Evolutionary conservation across 352 stramenopile species (phyloP).

Genomic region (Phytopythium montanum): DNA sequence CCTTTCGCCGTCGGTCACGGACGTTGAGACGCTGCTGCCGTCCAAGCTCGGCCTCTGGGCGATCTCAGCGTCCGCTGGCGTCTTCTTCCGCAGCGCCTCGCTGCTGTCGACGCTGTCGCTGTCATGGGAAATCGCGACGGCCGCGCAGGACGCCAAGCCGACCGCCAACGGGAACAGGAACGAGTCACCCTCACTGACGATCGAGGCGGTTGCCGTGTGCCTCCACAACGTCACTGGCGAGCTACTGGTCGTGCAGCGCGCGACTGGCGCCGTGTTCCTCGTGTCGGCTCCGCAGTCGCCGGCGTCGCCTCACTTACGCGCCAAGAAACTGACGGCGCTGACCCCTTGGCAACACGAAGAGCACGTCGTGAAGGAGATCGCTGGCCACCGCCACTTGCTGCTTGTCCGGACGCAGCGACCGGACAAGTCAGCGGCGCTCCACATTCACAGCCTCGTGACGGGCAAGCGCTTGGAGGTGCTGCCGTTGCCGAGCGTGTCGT

Average conservation of each 20-base stretch:
- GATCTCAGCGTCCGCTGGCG: constrained; percentile 38
- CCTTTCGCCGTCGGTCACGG: constrained; percentile 14
- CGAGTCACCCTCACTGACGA: background rate
- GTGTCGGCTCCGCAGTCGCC: constrained; percentile 17
- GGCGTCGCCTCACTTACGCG: background rate
- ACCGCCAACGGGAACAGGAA: background rate
- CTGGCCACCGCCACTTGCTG: constrained; percentile 41
- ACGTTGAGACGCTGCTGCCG: constrained; percentile 38
- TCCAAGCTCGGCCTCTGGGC: constrained; percentile 73
- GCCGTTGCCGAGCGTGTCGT: constrained; percentile 18
- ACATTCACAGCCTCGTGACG: constrained; percentile 52
- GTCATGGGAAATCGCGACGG: constrained; percentile 22
- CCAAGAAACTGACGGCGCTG: constrained; percentile 26
- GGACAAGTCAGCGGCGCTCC: constrained; percentile 11
- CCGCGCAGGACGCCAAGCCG: constrained; percentile 8
- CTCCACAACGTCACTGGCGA: constrained; percentile 78
- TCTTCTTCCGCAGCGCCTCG: constrained; percentile 58
- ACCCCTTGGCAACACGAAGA: constrained; percentile 12
- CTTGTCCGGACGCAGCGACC: constrained; percentile 13
- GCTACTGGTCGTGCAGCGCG: constrained; percentile 44
- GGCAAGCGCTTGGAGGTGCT: constrained; percentile 39
- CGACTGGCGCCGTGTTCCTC: constrained; percentile 34
- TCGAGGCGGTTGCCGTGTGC: constrained; percentile 18
- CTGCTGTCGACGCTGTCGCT: constrained; percentile 37
- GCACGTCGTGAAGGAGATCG: constrained; percentile 17